Conservation (phyloP, 192 early-diverging fungal species). For the Linderina pennispora region DNA sequence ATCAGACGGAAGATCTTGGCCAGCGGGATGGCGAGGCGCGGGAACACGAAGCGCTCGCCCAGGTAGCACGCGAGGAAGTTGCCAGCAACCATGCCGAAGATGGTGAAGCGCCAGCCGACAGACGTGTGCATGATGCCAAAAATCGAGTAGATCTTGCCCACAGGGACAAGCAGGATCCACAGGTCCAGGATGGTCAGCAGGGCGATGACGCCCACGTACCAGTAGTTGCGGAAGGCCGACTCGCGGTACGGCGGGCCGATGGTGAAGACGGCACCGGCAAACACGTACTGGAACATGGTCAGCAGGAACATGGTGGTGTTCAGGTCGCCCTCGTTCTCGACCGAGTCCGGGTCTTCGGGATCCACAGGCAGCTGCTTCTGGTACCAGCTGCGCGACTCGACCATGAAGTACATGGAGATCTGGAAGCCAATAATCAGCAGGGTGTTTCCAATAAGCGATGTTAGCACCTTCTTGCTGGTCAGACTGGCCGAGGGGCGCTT, state of each 20-base stretch:
- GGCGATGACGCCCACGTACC: slow-evolving; percentile 13
- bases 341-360: slow-evolving; percentile 50
- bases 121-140: slow-evolving; percentile 13
- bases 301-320: slow-evolving; percentile 84
- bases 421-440: slow-evolving; percentile 77
- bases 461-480: slow-evolving; percentile 79
- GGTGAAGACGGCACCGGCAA: slow-evolving; percentile 84
- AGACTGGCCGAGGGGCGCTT: slow-evolving; percentile 87
- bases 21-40: slow-evolving; percentile 17
- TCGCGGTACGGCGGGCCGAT: slow-evolving; percentile 94
- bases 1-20: slow-evolving; percentile 13
- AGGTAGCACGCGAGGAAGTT: slow-evolving; percentile 31
- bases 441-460: slow-evolving; percentile 83
- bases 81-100: slow-evolving; percentile 29
- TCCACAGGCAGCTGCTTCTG: slow-evolving; percentile 22
- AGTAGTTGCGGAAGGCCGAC: slow-evolving; percentile 64
- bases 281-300: slow-evolving; percentile 87
- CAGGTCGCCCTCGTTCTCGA: slow-evolving; percentile 58
- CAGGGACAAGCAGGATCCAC: slow-evolving; percentile 31
- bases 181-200: slow-evolving; percentile 29
- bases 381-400: slow-evolving; percentile 78
- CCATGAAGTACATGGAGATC: slow-evolving; percentile 58
- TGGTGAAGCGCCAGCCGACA: slow-evolving; percentile 26
- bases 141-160: slow-evolving; percentile 20
- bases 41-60: slow-evolving; percentile 33